Evolutionary conservation across 768 basidiomycete species (phyloP).

Genomic region (Flagelloscypha sp.): DNA sequence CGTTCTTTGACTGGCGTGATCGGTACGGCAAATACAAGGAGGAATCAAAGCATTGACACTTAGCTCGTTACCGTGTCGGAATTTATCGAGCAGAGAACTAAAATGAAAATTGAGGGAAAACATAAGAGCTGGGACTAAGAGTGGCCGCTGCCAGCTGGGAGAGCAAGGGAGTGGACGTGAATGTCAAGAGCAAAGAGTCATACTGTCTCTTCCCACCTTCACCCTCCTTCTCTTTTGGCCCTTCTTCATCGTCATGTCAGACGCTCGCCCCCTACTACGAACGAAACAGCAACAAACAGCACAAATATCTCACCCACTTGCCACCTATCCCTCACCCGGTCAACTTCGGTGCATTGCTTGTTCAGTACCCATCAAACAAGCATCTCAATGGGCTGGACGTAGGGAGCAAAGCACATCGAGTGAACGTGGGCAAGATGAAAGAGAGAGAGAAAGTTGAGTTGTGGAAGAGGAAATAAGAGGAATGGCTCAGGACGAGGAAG

Average conservation of each 20-base stretch:
- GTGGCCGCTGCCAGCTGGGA: too few species aligned
- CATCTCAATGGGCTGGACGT: slow-evolving; percentile 87
- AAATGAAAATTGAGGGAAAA: too few species aligned
- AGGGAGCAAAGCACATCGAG: slow-evolving; percentile 75
- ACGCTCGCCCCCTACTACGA: slow-evolving; percentile 72
- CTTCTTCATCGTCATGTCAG: slow-evolving; percentile 56
- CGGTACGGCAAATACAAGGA: too few species aligned
- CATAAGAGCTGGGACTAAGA: too few species aligned
- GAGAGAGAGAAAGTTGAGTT: slow-evolving; percentile 57
- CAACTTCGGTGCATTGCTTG: slow-evolving; percentile 68
- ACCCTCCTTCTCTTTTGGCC: too few species aligned
- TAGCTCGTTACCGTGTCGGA: too few species aligned
- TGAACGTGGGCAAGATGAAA: slow-evolving; percentile 48
- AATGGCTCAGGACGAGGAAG: slow-evolving; percentile 24
- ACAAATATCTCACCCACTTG: slow-evolving; percentile 64
- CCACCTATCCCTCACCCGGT: slow-evolving; percentile 56
- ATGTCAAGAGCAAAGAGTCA: too few species aligned
- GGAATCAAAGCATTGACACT: too few species aligned
- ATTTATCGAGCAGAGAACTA: too few species aligned
- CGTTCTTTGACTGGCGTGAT: too few species aligned
- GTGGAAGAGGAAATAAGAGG: slow-evolving; percentile 31
- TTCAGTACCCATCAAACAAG: slow-evolving; percentile 55
- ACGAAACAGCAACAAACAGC: slow-evolving; percentile 77
- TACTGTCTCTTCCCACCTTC: too few species aligned
- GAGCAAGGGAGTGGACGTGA: too few species aligned